phyloP scores from a whole-genome alignment of 2,329 filamentous ascomycete species.

The Cucurbitaria berberidis region DNA sequence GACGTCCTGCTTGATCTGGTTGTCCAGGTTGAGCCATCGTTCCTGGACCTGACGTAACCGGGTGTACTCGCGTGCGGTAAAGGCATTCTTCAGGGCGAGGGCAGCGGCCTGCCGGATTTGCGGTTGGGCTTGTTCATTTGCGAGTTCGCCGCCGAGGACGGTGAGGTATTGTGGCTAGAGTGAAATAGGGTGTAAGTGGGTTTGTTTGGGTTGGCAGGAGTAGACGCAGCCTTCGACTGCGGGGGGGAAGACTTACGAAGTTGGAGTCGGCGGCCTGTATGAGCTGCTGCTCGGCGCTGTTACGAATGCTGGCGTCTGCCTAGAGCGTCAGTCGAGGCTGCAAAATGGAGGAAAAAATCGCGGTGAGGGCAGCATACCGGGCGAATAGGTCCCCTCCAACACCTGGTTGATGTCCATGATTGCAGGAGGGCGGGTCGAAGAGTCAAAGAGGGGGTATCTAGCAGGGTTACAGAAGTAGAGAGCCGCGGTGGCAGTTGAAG shows the following conservation, averaged over 20 bases:
- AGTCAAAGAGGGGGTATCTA: slow-evolving; percentile 33
- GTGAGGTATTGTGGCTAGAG: slow-evolving; percentile 78
- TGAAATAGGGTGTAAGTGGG: slow-evolving; percentile 40
- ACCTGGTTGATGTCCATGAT: slow-evolving; percentile 98
- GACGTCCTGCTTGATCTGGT: slow-evolving; percentile 82
- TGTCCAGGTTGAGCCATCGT: slow-evolving; percentile 87
- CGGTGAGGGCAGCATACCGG: slow-evolving; percentile 67
- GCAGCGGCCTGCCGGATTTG: slow-evolving; percentile 92
- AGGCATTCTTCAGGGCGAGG: slow-evolving; percentile 97
- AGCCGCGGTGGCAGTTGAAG: slow-evolving; percentile 25
- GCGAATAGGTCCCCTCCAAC: slow-evolving; percentile 93
- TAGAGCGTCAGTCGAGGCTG: slow-evolving; percentile 46
- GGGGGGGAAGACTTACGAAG: slow-evolving; percentile 72
- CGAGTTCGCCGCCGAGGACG: slow-evolving; percentile 90
- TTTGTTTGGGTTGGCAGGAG: slow-evolving; percentile 15
- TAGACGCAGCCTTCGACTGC: slow-evolving; percentile 28
- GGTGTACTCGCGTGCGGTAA: slow-evolving; percentile 87
- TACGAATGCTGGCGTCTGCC: slow-evolving; percentile 87
- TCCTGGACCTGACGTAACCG: slow-evolving; percentile 88
- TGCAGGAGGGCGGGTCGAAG: slow-evolving; percentile 42
- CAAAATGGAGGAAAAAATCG: slow-evolving; percentile 15
- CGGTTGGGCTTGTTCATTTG: slow-evolving; percentile 82
- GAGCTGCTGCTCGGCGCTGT: slow-evolving; percentile 92
- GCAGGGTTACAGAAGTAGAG: slow-evolving; percentile 18
- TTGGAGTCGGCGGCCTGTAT: slow-evolving; percentile 90